Percentiles rank a stretch among this genome's conserved stretches.
phyloP scores from a whole-genome alignment of 495 filamentous ascomycete genomes.

The Hypoxylon fragiforme region DNA sequence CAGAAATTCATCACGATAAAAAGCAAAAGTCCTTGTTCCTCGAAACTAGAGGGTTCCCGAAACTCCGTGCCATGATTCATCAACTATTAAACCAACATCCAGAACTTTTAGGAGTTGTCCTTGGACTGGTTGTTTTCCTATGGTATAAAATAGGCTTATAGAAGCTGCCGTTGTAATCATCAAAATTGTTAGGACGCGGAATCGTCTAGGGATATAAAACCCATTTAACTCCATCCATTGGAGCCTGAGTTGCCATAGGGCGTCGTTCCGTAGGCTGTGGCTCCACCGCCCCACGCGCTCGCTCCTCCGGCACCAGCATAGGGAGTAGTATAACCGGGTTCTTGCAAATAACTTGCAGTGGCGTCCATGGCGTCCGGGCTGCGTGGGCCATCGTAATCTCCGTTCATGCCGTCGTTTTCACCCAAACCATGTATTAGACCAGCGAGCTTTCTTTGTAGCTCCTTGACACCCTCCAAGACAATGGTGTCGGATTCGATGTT shows the following conservation, averaged over 20 bases:
- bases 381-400: conserved; percentile 62
- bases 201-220: background rate
- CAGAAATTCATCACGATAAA: background rate
- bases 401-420: conserved; percentile 54
- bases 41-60: conserved; percentile 10
- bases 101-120: too few species aligned
- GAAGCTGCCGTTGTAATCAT: background rate
- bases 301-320: conserved; percentile 64
- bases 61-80: conserved; percentile 28
- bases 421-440: conserved; percentile 75
- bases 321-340: conserved; percentile 75
- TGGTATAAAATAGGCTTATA: conserved; percentile 16
- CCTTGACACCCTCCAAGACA: conserved; percentile 84
- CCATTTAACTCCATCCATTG: conserved; percentile 24
- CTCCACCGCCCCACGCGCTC: conserved; percentile 67
- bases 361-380: conserved; percentile 63
- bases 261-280: conserved; percentile 70
- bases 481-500: conserved; percentile 85
- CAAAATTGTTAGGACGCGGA: too few species aligned
- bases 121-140: conserved; percentile 12
- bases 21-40: conserved; percentile 3
- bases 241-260: conserved; percentile 52
- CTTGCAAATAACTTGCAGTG: conserved; percentile 54
- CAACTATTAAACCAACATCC: conserved; percentile 5
- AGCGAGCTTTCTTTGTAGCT: conserved; percentile 87